Conservation (phyloP, 176 grass and related monocot species). For the Pontederia paniculata region DNA sequence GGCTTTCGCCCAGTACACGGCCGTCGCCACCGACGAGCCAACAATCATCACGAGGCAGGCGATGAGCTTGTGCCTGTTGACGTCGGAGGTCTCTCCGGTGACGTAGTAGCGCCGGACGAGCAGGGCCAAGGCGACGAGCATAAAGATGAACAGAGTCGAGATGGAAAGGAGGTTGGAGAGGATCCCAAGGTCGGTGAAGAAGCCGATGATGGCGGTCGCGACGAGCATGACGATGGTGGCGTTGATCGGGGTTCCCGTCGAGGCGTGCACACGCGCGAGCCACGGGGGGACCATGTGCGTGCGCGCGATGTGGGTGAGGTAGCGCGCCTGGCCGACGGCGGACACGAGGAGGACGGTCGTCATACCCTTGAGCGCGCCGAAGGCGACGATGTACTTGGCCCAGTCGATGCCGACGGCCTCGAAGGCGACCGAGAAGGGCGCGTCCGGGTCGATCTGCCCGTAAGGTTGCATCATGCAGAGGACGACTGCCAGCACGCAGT, state of each 20-base stretch:
- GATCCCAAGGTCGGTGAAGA: neutral
- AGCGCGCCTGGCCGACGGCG: neutral
- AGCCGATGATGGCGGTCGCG: neutral
- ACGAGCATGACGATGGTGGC: neutral
- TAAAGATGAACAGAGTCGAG: neutral
- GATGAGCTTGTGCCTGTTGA: neutral
- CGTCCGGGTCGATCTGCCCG: neutral
- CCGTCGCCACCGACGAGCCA: neutral
- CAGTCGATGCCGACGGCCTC: neutral
- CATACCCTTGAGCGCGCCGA: slow-evolving; percentile 1
- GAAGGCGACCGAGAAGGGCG: slow-evolving; percentile 1
- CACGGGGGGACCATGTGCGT: neutral
- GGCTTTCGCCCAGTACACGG: neutral
- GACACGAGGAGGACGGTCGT: neutral
- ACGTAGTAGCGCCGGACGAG: neutral
- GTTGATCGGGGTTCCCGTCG: neutral
- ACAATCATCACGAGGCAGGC: neutral
- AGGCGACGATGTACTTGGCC: slow-evolving; percentile 5
- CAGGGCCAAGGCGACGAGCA: neutral
- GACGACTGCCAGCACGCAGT: neutral
- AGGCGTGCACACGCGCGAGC: neutral
- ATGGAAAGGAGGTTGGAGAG: neutral
- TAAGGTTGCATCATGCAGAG: neutral
- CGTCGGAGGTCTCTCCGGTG: neutral
- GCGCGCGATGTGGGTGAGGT: neutral